These are phyloP conservation scores for Daldinia sp. DNA, from an alignment of 2,329 filamentous ascomycete genomes.

Conservation along the genomic window DNA sequence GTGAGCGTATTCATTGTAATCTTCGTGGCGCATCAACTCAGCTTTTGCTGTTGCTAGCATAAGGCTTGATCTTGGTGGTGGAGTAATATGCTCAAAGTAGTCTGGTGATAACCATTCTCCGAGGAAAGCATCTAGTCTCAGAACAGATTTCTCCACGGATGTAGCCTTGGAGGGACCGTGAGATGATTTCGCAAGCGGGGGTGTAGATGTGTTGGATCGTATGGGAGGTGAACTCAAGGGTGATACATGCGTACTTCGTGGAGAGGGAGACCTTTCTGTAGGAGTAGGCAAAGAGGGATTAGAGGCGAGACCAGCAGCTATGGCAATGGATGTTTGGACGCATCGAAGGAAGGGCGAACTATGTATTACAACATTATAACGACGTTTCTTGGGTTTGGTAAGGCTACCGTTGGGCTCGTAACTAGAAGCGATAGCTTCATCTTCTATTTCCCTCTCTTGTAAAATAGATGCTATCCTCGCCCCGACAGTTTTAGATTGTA, in stretches of 20 bases:
- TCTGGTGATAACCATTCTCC: conserved; percentile 95
- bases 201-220: conserved; percentile 38
- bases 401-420: conserved; percentile 36
- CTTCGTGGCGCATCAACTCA: conserved; percentile 81
- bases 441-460: conserved; percentile 63
- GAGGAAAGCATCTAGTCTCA: conserved; percentile 91
- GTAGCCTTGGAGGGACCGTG: conserved; percentile 38
- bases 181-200: conserved; percentile 40
- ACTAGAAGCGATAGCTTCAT: conserved; percentile 43
- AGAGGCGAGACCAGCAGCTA: conserved; percentile 85
- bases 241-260: conserved; percentile 42
- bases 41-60: conserved; percentile 93
- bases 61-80: conserved; percentile 84
- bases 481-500: conserved; percentile 85
- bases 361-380: conserved; percentile 86
- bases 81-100: conserved; percentile 93
- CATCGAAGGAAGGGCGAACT: conserved; percentile 95
- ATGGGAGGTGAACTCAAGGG: conserved; percentile 38
- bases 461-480: conserved; percentile 83
- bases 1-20: conserved; percentile 66
- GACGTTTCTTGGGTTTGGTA: conserved; percentile 64
- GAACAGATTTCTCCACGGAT: conserved; percentile 66
- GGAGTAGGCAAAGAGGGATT: conserved; percentile 58
- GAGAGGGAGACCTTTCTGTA: conserved; percentile 46
- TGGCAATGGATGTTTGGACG: conserved; percentile 89